Conservation (phyloP, 305 asterid species). For the Fraxinus baroniana region DNA sequence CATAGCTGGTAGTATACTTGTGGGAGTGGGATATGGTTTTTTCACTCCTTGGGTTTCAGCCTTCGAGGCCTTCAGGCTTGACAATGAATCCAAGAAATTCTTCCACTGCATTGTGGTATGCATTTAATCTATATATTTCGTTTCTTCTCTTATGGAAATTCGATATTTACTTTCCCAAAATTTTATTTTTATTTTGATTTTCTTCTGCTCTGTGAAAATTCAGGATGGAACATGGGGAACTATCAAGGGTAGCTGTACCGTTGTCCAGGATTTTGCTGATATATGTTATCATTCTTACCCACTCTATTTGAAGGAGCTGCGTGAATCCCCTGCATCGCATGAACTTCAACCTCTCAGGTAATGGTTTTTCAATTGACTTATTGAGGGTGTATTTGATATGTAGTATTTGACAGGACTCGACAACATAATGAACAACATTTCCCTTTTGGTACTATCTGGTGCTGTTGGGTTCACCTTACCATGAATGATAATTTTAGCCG, state of each 20-base stretch:
- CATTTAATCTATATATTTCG: background rate
- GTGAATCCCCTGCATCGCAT: slow-evolving; percentile 50
- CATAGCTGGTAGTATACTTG: slow-evolving; percentile 75
- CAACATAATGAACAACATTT: background rate
- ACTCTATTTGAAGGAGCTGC: slow-evolving; percentile 60
- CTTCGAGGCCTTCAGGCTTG: slow-evolving; percentile 87
- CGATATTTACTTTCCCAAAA: background rate
- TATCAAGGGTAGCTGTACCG: slow-evolving; percentile 81
- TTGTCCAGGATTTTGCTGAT: slow-evolving; percentile 83
- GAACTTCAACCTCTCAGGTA: slow-evolving; percentile 76
- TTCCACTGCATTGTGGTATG: slow-evolving; percentile 80
- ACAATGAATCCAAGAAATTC: slow-evolving; percentile 52
- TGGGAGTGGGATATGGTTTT: slow-evolving; percentile 92
- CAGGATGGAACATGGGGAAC: slow-evolving; percentile 96
- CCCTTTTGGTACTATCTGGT: background rate
- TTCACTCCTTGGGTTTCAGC: slow-evolving; percentile 94
- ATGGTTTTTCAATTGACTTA: background rate
- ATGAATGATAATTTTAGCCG: background rate
- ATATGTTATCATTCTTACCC: slow-evolving; percentile 79
- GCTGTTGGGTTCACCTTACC: background rate
- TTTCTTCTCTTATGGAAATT: background rate
- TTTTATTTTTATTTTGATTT: background rate
- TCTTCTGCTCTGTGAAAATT: slow-evolving; percentile 12
- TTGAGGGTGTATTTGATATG: background rate
- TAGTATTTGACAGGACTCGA: background rate